Evolutionary conservation across 2,329 filamentous ascomycete genomes (phyloP), one percentile per base, ranked within the genome.

Genomic region (Xylariaceae sp.): DNA sequence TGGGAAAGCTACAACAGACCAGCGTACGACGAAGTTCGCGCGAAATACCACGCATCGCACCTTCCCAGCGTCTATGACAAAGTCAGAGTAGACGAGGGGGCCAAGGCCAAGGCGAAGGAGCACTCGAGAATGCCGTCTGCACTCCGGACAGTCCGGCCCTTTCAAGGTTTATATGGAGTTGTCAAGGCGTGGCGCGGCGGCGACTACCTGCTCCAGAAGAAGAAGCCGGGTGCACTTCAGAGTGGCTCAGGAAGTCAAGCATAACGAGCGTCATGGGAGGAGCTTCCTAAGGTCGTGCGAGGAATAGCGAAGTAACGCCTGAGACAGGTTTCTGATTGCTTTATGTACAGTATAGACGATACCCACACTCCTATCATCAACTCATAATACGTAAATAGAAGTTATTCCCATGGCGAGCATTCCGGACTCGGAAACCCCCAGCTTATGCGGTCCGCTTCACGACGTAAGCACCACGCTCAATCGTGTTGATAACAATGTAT

Each of bases 11-110:
- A 85, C 46, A 75, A 84, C 55, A 66, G 70, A 29, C 52, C 64
- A 7, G 76, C 76, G 54, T 85, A 87, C 47, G 75, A 84, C 34
- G 59, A 55, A 3, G 61, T 86, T 39, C 64, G 83, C 15, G 58
- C 61, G 18, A 78, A 74, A 54, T 87, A 85, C 53, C 63, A 67
- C 4, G 83, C 83, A 0, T 64, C 64, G 2, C 72, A 76, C 36
- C 55, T 87, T 47, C 81, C 80, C 1, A 80, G 67, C 22, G 80
- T 86, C 2, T 85, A 80, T 46, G 80, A 87, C 51, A 87, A 87
- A 63, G 79, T 85, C 18, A 76, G 73, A 52, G 74, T 76, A 1
- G 67, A 69, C 29, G 59, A 67, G 3, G 62, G 64, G 2, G 59
- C 52, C 1, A 62, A 66, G 26, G 57, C 57, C 26, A 52, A 50